phyloP scores from a whole-genome alignment of 1,139 yeast genomes.

The Wickerhamiella pararugosa region DNA sequence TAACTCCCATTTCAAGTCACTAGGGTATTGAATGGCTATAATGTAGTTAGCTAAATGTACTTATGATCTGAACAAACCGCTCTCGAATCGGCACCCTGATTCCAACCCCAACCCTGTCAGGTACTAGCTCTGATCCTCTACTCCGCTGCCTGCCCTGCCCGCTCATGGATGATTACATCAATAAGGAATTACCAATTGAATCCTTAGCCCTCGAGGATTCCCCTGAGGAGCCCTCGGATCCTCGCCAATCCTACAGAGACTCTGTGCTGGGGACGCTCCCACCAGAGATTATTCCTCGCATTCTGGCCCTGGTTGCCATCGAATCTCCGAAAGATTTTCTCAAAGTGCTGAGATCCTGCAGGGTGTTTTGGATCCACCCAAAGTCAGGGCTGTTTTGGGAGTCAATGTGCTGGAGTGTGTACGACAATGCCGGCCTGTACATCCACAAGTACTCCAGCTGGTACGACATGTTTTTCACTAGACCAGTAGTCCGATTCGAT shows the following conservation, averaged over 20 bases:
- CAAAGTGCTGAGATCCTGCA: slow-evolving; percentile 11
- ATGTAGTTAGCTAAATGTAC: no score
- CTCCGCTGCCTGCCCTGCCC: no score
- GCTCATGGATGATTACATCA: no score
- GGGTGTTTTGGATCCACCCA: slow-evolving; percentile 11
- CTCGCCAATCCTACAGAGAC: neutral
- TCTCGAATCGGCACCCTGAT: no score
- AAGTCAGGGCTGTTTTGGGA: slow-evolving; percentile 16
- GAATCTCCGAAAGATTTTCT: slow-evolving; percentile 11
- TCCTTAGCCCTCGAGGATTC: no score
- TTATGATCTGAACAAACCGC: no score
- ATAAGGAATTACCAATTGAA: no score
- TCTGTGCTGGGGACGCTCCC: slow-evolving; percentile 12
- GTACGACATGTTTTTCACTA: slow-evolving; percentile 26
- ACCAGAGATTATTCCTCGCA: slow-evolving; percentile 11
- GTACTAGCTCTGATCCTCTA: no score
- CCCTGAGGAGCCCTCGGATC: no score
- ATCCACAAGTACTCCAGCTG: slow-evolving; percentile 20
- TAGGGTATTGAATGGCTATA: no score
- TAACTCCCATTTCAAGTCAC: no score
- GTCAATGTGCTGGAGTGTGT: slow-evolving; percentile 13
- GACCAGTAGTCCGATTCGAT: slow-evolving; percentile 63
- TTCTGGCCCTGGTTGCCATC: slow-evolving; percentile 15
- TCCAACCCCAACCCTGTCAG: no score
- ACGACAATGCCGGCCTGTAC: slow-evolving; percentile 7